phyloP scores from a whole-genome alignment of 2,329 filamentous ascomycete species.

The Talaromyces sp. region DNA sequence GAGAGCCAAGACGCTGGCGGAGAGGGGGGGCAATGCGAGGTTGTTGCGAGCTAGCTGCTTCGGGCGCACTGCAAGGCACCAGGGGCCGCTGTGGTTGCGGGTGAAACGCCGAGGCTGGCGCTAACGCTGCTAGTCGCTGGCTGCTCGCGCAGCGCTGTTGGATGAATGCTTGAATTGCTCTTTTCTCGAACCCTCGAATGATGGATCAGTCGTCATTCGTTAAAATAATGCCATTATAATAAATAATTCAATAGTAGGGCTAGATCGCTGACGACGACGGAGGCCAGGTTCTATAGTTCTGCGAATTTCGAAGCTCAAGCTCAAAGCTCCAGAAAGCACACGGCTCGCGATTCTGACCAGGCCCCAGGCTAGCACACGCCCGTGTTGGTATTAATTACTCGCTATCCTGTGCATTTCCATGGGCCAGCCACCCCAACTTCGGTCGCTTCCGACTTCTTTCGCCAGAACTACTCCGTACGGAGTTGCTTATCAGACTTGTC shows the following conservation, averaged over 20 bases:
- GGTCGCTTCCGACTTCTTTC: not conserved
- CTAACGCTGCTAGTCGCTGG: not conserved
- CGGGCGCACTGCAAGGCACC: slow-evolving; percentile 8
- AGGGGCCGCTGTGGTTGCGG: slow-evolving; percentile 1
- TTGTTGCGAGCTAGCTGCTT: not conserved
- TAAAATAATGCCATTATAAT: no score
- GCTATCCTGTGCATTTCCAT: not conserved
- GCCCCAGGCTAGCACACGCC: not conserved
- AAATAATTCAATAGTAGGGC: not conserved
- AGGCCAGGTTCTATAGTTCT: not conserved
- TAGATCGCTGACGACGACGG: not conserved
- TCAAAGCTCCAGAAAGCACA: no score
- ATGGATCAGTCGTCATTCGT: not conserved
- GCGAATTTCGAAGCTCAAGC: no score
- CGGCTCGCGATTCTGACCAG: no score
- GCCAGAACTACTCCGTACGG: no score
- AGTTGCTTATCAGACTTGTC: not conserved
- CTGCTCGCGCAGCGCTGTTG: not conserved
- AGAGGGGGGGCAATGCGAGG: not conserved
- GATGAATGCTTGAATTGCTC: not conserved
- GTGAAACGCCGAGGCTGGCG: slow-evolving; percentile 7
- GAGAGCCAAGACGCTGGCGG: not conserved
- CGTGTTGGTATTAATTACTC: not conserved
- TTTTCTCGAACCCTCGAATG: no score
- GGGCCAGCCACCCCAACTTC: not conserved